Evolutionary conservation across 1,284 basidiomycete species (phyloP).

Genomic region (Fistulina hepatica): DNA sequence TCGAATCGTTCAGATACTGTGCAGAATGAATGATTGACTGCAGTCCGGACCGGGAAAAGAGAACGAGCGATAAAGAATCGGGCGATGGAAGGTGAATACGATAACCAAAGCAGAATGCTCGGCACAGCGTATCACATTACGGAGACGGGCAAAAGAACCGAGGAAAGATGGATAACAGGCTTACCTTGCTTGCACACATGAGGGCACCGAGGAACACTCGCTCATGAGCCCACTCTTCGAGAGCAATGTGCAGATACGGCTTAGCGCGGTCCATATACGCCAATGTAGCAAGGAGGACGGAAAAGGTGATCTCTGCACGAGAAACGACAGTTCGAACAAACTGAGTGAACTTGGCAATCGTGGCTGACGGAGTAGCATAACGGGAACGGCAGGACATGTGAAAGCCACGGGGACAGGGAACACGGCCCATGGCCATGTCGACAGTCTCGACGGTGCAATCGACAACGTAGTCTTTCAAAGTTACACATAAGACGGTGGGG

Average conservation of each 20-base stretch:
- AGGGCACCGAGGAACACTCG: constrained; percentile 11
- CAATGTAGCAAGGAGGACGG: constrained; percentile 7
- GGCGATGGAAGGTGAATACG: too few relatives aligned
- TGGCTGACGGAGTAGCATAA: constrained; percentile 2
- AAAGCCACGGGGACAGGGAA: constrained; percentile 30
- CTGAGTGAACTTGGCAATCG: constrained; percentile 6
- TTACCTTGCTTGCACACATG: constrained; percentile 7
- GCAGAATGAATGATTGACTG: not conserved
- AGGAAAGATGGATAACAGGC: not conserved
- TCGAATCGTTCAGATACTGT: constrained; percentile 44
- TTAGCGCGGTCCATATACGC: constrained; percentile 10
- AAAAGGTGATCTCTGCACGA: constrained; percentile 8
- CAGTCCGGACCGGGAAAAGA: not conserved
- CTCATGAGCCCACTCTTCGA: constrained; percentile 10
- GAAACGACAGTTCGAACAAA: constrained; percentile 7
- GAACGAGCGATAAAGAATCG: too few relatives aligned
- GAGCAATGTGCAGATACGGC: constrained; percentile 9
- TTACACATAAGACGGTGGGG: constrained; percentile 3
- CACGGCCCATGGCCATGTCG: constrained; percentile 39
- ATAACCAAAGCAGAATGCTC: too few relatives aligned
- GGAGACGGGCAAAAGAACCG: not conserved
- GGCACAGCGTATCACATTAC: not conserved
- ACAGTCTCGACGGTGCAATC: constrained; percentile 43
- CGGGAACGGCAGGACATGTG: constrained; percentile 15
- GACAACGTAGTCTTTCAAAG: constrained; percentile 36